Percentiles rank a stretch among this genome's conserved stretches.
These are phyloP conservation scores for Dissophora ornata DNA, from an alignment of 192 early-diverging fungal genomes.

Conservation along the genomic window DNA sequence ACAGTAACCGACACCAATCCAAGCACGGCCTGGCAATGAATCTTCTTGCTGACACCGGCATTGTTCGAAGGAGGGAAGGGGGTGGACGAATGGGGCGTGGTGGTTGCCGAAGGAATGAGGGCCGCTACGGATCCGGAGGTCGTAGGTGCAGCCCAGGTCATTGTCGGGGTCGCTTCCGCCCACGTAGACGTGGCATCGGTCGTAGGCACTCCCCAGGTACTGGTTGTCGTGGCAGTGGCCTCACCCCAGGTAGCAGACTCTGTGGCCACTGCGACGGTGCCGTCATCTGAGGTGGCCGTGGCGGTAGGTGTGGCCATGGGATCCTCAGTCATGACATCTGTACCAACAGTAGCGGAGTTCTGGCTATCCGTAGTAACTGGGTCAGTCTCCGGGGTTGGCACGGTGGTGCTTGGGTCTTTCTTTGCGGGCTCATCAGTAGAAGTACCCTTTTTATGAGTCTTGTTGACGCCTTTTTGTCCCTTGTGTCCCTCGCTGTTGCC, in stretches of 20 bases:
- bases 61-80: conserved; percentile 11
- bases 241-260: too few species aligned
- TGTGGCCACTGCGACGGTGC: background rate
- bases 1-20: conserved; percentile 10
- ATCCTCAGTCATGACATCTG: background rate
- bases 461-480: background rate
- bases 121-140: background rate
- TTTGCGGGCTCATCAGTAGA: background rate
- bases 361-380: background rate
- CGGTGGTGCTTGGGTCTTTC: background rate
- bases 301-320: background rate
- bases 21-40: background rate
- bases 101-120: background rate
- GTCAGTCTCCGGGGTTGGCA: too few species aligned
- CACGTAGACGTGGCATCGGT: background rate
- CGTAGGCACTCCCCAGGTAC: too few species aligned
- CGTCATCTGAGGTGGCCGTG: background rate
- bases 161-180: background rate
- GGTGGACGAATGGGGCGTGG: conserved; percentile 1
- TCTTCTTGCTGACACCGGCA: background rate
- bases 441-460: background rate
- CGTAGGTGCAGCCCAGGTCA: background rate
- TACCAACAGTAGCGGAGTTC: background rate
- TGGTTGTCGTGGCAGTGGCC: too few species aligned
- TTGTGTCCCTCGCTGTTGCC: background rate